These are phyloP conservation scores for Colletotrichum falcatum DNA, from an alignment of 2,329 filamentous ascomycete genomes.

Conservation along the genomic window DNA sequence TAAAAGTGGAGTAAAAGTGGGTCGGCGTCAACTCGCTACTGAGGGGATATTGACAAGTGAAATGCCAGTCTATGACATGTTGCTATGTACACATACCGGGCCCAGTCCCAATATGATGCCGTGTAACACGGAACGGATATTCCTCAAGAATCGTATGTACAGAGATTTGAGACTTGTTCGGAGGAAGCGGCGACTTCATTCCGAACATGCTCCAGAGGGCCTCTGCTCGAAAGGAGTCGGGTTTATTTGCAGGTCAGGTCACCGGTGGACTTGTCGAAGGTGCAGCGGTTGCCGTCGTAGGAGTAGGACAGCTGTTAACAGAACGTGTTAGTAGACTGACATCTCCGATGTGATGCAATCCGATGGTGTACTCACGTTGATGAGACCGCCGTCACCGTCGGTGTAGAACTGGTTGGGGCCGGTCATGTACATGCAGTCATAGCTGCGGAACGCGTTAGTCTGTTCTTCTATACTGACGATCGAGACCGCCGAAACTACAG, in stretches of 20 bases:
- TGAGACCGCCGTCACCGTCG: conserved; percentile 39
- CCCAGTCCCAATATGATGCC: background rate
- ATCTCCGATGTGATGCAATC: background rate
- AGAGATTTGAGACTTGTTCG: background rate
- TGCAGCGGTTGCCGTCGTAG: conserved; percentile 15
- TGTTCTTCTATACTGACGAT: background rate
- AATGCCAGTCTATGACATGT: no score
- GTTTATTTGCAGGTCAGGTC: conserved; percentile 13
- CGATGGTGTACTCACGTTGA: conserved; percentile 30
- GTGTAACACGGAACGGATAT: background rate
- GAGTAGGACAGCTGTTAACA: conserved; percentile 10
- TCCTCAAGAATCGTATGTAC: background rate
- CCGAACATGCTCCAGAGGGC: background rate
- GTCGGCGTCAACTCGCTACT: no score
- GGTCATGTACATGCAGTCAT: conserved; percentile 42
- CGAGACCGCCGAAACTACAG: background rate
- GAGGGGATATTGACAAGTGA: no score
- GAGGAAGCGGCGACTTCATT: background rate
- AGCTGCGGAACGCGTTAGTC: background rate
- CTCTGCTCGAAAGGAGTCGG: background rate
- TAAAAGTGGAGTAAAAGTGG: no score
- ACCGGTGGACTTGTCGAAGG: conserved; percentile 13
- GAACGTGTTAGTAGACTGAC: background rate
- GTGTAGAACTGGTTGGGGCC: conserved; percentile 39
- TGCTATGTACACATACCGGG: no score